Conservation (phyloP, 2,329 filamentous ascomycete species). For the Neonectria punicea region DNA sequence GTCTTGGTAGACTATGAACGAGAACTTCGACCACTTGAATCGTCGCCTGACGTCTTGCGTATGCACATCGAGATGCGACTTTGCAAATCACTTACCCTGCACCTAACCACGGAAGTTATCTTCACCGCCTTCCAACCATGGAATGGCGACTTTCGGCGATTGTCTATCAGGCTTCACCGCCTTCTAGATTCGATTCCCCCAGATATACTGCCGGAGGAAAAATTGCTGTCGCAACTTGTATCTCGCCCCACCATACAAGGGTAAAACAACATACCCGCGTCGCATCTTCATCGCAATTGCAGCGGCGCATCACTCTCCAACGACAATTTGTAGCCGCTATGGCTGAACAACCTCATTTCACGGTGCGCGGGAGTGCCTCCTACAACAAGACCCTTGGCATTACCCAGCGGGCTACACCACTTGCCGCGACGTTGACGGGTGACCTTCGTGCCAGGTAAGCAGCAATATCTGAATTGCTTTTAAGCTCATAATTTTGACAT, state of each 20-base stretch:
- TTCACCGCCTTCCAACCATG: conserved; percentile 39
- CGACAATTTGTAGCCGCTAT: conserved; percentile 35
- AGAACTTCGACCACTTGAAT: neutral
- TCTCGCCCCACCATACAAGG: conserved; percentile 32
- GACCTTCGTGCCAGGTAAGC: conserved; percentile 53
- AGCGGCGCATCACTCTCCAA: conserved; percentile 7
- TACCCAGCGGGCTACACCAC: conserved; percentile 52
- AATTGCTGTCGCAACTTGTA: conserved; percentile 33
- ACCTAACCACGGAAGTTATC: neutral
- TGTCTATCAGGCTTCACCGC: conserved; percentile 29
- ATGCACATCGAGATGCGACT: neutral
- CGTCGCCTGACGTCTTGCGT: neutral
- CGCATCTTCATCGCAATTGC: conserved; percentile 21
- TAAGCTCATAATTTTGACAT: conserved; percentile 25
- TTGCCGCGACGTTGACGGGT: conserved; percentile 52
- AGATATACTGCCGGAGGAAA: conserved; percentile 41
- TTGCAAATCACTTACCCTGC: neutral
- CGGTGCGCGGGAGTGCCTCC: conserved; percentile 46
- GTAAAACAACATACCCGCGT: conserved; percentile 30
- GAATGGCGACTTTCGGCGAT: neutral
- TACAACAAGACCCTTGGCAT: conserved; percentile 52
- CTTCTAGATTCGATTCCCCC: conserved; percentile 1
- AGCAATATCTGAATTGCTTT: neutral
- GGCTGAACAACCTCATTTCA: conserved; percentile 46
- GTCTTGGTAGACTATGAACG: neutral